These are phyloP conservation scores for Nelumbo lutea DNA, from an alignment of 164 flowering plant species.

Conservation along the genomic window DNA sequence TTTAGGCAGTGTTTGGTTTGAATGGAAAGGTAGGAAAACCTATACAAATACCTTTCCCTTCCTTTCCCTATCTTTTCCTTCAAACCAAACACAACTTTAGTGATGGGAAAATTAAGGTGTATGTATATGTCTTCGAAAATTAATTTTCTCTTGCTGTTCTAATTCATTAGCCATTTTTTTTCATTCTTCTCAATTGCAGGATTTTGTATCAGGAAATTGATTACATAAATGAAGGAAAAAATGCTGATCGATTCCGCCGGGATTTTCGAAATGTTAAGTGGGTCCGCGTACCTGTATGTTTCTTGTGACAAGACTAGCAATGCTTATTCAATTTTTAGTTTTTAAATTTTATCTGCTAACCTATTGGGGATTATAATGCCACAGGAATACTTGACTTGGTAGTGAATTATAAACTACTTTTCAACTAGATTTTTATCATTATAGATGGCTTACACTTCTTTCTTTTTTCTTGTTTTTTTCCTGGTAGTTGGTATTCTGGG, in stretches of 20 bases:
- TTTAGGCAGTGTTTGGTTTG: too few relatives aligned
- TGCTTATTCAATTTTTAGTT: constrained; percentile 3
- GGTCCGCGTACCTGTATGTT: constrained; percentile 98
- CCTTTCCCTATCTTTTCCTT: not conserved
- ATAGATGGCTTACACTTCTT: not conserved
- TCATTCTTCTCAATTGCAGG: constrained; percentile 42
- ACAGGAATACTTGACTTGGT: not conserved
- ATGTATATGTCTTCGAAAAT: not conserved
- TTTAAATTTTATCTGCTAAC: not conserved
- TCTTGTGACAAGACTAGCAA: constrained; percentile 22
- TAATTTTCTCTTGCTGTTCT: not conserved
- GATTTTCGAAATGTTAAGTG: constrained; percentile 95
- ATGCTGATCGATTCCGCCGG: constrained; percentile 91
- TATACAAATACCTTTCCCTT: not conserved
- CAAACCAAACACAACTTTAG: not conserved
- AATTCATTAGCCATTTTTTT: too few relatives aligned
- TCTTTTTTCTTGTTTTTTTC: not conserved
- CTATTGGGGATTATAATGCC: not conserved
- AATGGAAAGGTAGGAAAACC: too few relatives aligned
- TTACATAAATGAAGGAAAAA: constrained; percentile 94
- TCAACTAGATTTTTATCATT: not conserved
- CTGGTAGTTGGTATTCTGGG: constrained; percentile 81
- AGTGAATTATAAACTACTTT: not conserved
- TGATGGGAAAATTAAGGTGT: not conserved
- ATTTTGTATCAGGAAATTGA: constrained; percentile 96